Evolutionary conservation across 768 basidiomycete species (phyloP), one percentile per base, ranked within the genome.

Genomic region (Amanita polypyramis): DNA sequence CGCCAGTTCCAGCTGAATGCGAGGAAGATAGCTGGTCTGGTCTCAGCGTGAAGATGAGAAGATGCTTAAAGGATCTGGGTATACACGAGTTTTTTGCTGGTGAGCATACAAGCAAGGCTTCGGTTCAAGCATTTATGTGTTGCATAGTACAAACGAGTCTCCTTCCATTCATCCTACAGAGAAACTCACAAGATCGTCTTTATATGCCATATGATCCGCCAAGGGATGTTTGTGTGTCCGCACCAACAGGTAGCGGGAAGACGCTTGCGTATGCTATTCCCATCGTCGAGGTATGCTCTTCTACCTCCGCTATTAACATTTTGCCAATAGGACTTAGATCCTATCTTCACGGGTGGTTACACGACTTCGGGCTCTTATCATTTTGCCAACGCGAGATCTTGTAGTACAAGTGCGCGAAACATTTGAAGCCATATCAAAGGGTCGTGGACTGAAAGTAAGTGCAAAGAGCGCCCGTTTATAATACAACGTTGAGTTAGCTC

Each of bases 241-340:
- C 96, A 1, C 96, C 96, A 0, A 99, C 96, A 0, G 96, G 96
- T 19, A 96, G 93, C 55, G 96, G 96, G 0, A 99, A 99, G 64
- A 99, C 95, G 0, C 73, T 99, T 23, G 88, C 91, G n/a, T 99
- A 99, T 65, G 88, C 83, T 1, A 66, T 98, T 29, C 96, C 96
- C 1, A 86, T 97, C 47, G 72, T 96, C 25, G 91, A 96, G 74
- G 91, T 85, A 49, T 50, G 65, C 46, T 23, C 51, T 5, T 12
- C 35, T 27, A 11, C 25, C 21, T 32, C 15, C 20, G 9, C 17
- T 23, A 25, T 17, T 40, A 35, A 12, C 9, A 46, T 17, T 25
- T 6, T 29, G 14, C 30, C 35, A 47, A 47, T 27, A 56, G 40
- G 37, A 34, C n/a, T 12, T 46, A 94, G 88, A 72, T 82, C 2